Conservation (phyloP, 2,329 filamentous ascomycete genomes). For the Ascochyta pisi region DNA sequence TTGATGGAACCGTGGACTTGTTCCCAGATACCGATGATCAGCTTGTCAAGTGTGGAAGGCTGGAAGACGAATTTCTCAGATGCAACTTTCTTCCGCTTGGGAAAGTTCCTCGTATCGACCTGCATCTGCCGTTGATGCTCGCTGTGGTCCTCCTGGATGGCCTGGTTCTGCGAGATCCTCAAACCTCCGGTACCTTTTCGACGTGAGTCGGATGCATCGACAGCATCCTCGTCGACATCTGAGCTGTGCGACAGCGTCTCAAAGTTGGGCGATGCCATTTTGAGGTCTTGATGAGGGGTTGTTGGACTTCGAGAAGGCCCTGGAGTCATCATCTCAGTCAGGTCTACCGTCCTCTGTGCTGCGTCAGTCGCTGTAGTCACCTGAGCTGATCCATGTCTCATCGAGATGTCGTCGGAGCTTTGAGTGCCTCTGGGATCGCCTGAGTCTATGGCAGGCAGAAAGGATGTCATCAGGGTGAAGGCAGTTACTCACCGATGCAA, state of each 20-base stretch:
- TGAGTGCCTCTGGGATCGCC: background rate
- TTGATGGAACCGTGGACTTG: slow-evolving; percentile 54
- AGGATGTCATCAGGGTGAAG: background rate
- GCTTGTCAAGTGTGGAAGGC: slow-evolving; percentile 57
- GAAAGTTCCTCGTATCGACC: slow-evolving; percentile 40
- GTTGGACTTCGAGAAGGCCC: slow-evolving; percentile 32
- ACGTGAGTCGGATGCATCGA: slow-evolving; percentile 10
- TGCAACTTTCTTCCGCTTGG: slow-evolving; percentile 41
- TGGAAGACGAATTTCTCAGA: slow-evolving; percentile 53
- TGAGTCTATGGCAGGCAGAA: too few relatives aligned
- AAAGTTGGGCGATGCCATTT: slow-evolving; percentile 8
- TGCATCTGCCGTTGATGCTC: slow-evolving; percentile 46
- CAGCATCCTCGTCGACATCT: slow-evolving; percentile 3
- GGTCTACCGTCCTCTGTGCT: slow-evolving; percentile 33
- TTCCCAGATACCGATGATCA: slow-evolving; percentile 59
- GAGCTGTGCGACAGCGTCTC: slow-evolving; percentile 17
- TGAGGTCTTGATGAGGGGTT: slow-evolving; percentile 12
- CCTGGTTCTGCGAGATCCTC: slow-evolving; percentile 34
- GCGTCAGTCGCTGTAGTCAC: background rate
- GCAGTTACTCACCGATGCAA: slow-evolving; percentile 36
- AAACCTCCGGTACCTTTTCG: slow-evolving; percentile 40
- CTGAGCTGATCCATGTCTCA: background rate
- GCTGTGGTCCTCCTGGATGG: slow-evolving; percentile 37
- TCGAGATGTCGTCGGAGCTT: too few relatives aligned
- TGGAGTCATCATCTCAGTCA: slow-evolving; percentile 35